Evolutionary conservation across 257 asterid genomes (phyloP).

Genomic region (Rhazya stricta): DNA sequence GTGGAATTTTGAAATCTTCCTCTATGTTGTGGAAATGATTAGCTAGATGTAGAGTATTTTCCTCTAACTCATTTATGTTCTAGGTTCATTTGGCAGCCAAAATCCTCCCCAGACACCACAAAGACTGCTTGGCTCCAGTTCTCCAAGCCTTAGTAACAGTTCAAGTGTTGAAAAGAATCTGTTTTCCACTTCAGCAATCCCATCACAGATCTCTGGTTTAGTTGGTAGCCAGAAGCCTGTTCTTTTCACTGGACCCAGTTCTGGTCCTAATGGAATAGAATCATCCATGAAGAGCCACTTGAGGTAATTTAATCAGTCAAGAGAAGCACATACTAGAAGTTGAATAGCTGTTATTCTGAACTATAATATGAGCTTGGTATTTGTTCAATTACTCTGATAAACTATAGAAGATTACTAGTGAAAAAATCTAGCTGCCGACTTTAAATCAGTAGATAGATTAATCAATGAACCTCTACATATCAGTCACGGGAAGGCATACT

Average conservation of each 20-base stretch:
- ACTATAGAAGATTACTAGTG: background rate
- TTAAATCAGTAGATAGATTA: background rate
- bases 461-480: background rate
- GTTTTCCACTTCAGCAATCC: slow-evolving; percentile 35
- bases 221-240: slow-evolving; percentile 14
- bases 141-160: slow-evolving; percentile 34
- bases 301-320: slow-evolving; percentile 27
- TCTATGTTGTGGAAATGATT: slow-evolving; percentile 1
- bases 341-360: background rate
- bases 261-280: slow-evolving; percentile 20
- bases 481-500: background rate
- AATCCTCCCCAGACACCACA: slow-evolving; percentile 35
- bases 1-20: slow-evolving; percentile 27
- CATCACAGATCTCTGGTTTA: slow-evolving; percentile 36
- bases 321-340: too few species aligned
- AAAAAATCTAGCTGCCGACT: background rate
- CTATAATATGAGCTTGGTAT: background rate
- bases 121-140: slow-evolving; percentile 37
- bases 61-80: slow-evolving; percentile 15
- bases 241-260: slow-evolving; percentile 15
- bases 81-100: slow-evolving; percentile 47
- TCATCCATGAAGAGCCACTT: slow-evolving; percentile 22
- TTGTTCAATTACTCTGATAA: background rate
- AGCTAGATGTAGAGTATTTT: slow-evolving; percentile 13
- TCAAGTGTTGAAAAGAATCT: slow-evolving; percentile 37